phyloP scores from a whole-genome alignment of 768 basidiomycete genomes.

The Gautieria morchelliformis region DNA sequence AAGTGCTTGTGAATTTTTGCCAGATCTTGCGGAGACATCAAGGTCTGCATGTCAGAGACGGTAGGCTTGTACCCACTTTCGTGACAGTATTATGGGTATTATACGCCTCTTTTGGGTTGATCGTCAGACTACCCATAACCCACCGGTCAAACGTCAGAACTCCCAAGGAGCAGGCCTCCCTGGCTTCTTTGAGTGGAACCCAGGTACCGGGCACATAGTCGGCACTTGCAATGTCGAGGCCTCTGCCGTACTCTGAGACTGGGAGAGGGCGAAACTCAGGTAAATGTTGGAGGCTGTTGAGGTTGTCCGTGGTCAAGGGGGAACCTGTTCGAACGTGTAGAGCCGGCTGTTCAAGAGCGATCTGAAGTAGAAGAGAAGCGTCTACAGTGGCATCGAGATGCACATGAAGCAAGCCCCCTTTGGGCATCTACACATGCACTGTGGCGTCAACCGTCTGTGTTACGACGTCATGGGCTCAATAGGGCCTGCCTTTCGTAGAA shows the following conservation, averaged over 20 bases:
- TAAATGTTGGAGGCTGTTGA: conserved; percentile 24
- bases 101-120: conserved; percentile 66
- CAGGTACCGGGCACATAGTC: conserved; percentile 39
- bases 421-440: conserved; percentile 51
- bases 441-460: neutral
- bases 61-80: conserved; percentile 34
- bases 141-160: conserved; percentile 59
- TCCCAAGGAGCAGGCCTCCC: conserved; percentile 51
- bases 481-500: conserved; percentile 44
- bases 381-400: conserved; percentile 72
- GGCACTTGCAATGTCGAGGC: conserved; percentile 15
- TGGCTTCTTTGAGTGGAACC: conserved; percentile 46
- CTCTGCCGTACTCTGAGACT: conserved; percentile 10
- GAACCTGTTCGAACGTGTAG: conserved; percentile 48
- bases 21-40: conserved; percentile 41
- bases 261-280: conserved; percentile 50
- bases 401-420: conserved; percentile 64
- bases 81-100: conserved; percentile 59
- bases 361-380: conserved; percentile 36
- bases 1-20: conserved; percentile 57
- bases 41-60: neutral
- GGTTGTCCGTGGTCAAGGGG: conserved; percentile 29
- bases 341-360: conserved; percentile 46
- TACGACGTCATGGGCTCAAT: neutral
- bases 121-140: conserved; percentile 49